Conservation (phyloP, 371 early-diverging fungal genomes). For the Haplosporangium sp. region DNA sequence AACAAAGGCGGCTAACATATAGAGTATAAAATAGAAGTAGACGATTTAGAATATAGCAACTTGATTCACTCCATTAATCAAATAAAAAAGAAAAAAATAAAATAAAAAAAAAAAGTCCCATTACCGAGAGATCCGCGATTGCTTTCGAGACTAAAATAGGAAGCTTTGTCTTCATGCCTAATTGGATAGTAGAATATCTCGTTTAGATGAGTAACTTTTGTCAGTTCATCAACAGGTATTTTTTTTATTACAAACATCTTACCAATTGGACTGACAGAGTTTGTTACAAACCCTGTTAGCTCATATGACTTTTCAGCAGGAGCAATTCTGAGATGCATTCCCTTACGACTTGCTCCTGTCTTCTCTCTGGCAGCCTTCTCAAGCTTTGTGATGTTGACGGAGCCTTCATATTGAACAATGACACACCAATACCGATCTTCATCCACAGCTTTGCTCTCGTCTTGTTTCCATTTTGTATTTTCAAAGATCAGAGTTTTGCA, state of each 20-base stretch:
- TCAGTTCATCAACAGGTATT: no score
- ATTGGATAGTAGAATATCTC: background rate
- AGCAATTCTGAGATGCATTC: slow-evolving; percentile 50
- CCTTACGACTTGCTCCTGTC: slow-evolving; percentile 53
- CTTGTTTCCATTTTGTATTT: slow-evolving; percentile 68
- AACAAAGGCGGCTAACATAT: slow-evolving; percentile 74
- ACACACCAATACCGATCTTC: slow-evolving; percentile 56
- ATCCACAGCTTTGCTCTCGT: slow-evolving; percentile 28
- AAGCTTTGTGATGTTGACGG: slow-evolving; percentile 67
- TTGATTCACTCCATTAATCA: background rate
- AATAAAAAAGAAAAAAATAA: background rate
- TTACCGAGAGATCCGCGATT: slow-evolving; percentile 46
- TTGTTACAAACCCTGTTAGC: slow-evolving; percentile 33
- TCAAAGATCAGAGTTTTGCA: slow-evolving; percentile 79
- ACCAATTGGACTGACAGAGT: slow-evolving; percentile 48
- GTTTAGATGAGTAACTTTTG: background rate
- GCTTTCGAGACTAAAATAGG: slow-evolving; percentile 41
- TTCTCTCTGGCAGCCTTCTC: slow-evolving; percentile 66
- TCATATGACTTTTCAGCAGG: slow-evolving; percentile 49
- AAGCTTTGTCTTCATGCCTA: slow-evolving; percentile 45
- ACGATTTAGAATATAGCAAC: background rate
- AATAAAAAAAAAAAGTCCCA: no score
- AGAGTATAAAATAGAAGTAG: background rate
- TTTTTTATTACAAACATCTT: slow-evolving; percentile 19
- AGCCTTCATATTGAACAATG: slow-evolving; percentile 69